Evolutionary conservation across 1,284 basidiomycete species (phyloP), one percentile per base, ranked within the genome.

Genomic region (Fomitopsis betulina): DNA sequence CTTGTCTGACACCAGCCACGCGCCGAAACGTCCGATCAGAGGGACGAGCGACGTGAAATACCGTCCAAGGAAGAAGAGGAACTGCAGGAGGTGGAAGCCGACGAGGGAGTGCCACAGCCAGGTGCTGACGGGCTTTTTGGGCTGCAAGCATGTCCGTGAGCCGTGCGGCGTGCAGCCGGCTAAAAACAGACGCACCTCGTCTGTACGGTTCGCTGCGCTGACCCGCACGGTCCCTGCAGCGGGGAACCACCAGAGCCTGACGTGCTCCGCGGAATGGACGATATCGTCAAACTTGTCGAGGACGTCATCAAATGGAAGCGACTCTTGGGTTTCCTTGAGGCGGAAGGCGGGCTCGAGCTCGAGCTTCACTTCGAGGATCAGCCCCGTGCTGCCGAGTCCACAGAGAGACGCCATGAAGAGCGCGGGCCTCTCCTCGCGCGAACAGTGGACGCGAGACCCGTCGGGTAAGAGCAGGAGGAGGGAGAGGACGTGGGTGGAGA

Each of bases 211-310:
- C 42, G 89, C 82, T 61, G 85, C 79, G 65, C 87, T 89, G 56
- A 93, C 82, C 42, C 93, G 86, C 58, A 95, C 79, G 38, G 77
- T 78, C 60, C 87, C 85, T 19, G 87, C 84, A 58, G 91, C 87
- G 1, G 96, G 94, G 75, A 90, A 97, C 95, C 96, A 99, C 91
- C 93, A 96, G 32, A 95, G 80, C n/a, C 94, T 81, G 25, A 93
- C 91, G 71, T 98, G 94, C 73, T 98, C 85, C 0, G 91, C 86
- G 51, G 83, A 80, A 53, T 72, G 69, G 38, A 82, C 85, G 66
- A 96, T 75, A 8, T 73, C 61, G 61, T 88, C 82, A 23, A 90
- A 67, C 55, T 79, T 72, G 38, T 74, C 68, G 55, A 89, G 68
- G 62, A 86, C 83, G n/a, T 85, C 75, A 51, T 89, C 83, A 64